These are phyloP conservation scores for Penicillium salamii DNA, from an alignment of 495 filamentous ascomycete genomes.

Conservation along the genomic window DNA sequence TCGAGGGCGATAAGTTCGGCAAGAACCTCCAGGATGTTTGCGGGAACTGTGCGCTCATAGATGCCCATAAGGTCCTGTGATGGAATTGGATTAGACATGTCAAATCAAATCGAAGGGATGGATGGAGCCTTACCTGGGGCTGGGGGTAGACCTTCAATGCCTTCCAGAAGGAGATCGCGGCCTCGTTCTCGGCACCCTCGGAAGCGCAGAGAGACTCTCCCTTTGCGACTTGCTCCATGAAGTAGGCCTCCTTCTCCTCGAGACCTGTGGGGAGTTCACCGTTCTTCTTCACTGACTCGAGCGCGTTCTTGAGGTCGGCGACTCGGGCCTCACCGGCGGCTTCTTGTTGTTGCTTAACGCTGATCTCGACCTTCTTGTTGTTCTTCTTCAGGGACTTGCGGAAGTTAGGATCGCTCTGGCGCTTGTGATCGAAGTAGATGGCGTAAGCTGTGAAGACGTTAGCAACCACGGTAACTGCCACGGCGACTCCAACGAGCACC, in stretches of 20 bases:
- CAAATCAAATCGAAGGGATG: neutral
- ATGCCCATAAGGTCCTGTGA: constrained; percentile 42
- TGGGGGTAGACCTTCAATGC: constrained; percentile 97
- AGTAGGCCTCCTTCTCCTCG: constrained; percentile 89
- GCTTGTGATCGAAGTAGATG: constrained; percentile 91
- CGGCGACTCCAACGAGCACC: neutral
- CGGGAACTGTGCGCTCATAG: constrained; percentile 96
- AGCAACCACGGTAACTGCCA: constrained; percentile 2
- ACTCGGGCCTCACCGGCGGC: constrained; percentile 60
- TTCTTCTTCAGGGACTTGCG: constrained; percentile 79
- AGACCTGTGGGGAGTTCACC: constrained; percentile 80
- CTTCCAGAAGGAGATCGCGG: constrained; percentile 93
- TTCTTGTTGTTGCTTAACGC: constrained; percentile 73
- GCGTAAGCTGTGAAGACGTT: constrained; percentile 59
- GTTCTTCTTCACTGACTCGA: constrained; percentile 77
- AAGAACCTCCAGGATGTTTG: constrained; percentile 90
- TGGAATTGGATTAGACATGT: constrained; percentile 8
- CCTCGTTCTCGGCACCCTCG: constrained; percentile 74
- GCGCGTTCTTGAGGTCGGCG: constrained; percentile 64
- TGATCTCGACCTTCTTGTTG: constrained; percentile 70
- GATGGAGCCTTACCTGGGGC: constrained; percentile 41
- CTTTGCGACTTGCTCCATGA: constrained; percentile 88
- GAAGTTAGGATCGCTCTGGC: constrained; percentile 83
- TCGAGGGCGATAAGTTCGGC: constrained; percentile 98
- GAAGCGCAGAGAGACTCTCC: constrained; percentile 71